Evolutionary conservation across 495 filamentous ascomycete genomes (phyloP).

Genomic region (Tuber magnatum): DNA sequence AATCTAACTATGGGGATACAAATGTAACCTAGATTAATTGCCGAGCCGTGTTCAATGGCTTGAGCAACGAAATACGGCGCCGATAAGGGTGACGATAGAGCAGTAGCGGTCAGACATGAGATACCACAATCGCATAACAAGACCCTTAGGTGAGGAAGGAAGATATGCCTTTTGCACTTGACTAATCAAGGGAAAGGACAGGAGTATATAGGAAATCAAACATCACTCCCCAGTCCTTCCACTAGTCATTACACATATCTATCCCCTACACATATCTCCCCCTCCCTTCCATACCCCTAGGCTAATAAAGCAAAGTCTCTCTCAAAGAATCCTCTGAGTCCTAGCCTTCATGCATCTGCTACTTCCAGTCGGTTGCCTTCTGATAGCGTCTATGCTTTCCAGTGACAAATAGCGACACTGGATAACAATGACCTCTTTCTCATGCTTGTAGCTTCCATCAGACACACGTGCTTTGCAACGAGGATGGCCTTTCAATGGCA

Average conservation of each 20-base stretch:
- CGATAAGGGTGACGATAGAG: background rate
- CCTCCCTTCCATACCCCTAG: background rate
- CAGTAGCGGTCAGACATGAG: background rate
- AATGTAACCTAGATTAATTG: background rate
- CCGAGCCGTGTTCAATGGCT: background rate
- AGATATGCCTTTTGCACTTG: background rate
- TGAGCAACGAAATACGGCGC: background rate
- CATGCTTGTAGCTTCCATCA: background rate
- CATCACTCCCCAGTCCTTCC: background rate
- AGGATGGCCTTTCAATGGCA: background rate
- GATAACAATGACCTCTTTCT: background rate
- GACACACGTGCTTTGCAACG: background rate
- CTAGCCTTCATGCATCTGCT: background rate
- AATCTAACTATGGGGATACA: background rate
- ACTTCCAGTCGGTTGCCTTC: background rate
- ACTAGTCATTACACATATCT: background rate
- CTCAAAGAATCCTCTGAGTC: background rate
- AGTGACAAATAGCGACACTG: background rate
- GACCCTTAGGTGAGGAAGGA: background rate
- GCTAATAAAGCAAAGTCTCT: background rate
- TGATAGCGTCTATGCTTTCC: background rate
- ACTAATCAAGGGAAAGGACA: background rate
- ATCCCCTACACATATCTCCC: background rate
- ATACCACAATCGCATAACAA: background rate
- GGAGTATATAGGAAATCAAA: background rate